Base-by-base conservation (phyloP, 2,329 filamentous ascomycete genomes). In the Xylariaceae sp. region DNA sequence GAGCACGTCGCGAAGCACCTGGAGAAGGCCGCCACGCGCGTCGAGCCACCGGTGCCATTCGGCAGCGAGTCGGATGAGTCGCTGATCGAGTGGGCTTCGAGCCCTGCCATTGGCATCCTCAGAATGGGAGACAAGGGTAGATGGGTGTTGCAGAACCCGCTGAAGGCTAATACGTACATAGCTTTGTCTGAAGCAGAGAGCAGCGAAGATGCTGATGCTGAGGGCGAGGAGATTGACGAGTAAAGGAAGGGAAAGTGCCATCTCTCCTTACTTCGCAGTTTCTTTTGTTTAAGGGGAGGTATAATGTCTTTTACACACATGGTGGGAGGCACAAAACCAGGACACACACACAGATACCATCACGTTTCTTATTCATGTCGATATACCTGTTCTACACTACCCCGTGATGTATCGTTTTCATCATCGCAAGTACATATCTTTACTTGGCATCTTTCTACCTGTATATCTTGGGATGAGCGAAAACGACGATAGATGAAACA, bases 1-100 rank as follows among this genome's bases (percentile, higher is more conserved):
- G 92, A 97, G 73, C 92, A 97, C 74, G 84, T 96, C 2, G 90
- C 89, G 0, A 81, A 84, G 60, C 92, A 97, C 72, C 80, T 93
- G 51, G 90, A 94, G 73, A 77, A 75, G 35, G 76, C 74, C 0
- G 76, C 74, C 3, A 61, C 68, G 2, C 72, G 72, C 8, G 62
- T 63, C 13, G 73, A 75, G 60, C 60, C 57, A 3, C 57, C 60
- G 0, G 57, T 72, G 47, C 58, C 60, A 7, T 71, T 72, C 49
- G 70, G 70, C 11, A 68, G 69, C 9, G 63, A 65, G 5, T 51
- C 65, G 37, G 71, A 73, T 51, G 47, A 13, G 7, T 70, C 70
- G 1, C 65, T 73, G 30, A 64, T 69, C 17, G 62, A 69, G 23
- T 73, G 71, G 71, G 70, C 70, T 2, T 64, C 65, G 1, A 64